Percentiles rank a stretch among this genome's conserved stretches.
Evolutionary conservation across 768 basidiomycete species (phyloP).

Genomic region (Galerina sulciceps): DNA sequence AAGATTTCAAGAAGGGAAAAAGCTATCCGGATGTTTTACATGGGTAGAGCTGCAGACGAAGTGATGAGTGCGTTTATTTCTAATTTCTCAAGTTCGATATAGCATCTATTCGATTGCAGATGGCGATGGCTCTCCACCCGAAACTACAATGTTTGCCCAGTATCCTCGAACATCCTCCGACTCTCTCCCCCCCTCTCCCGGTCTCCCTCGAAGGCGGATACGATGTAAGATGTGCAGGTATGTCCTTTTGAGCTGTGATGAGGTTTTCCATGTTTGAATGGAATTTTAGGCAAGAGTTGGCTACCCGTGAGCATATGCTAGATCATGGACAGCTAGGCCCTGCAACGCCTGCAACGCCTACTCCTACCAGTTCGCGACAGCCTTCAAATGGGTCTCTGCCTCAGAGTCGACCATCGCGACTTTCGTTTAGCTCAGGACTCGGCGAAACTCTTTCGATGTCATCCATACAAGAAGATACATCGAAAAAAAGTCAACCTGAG

Average conservation of each 20-base stretch:
- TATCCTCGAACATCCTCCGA: conserved; percentile 69
- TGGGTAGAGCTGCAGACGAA: conserved; percentile 74
- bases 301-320: conserved; percentile 91
- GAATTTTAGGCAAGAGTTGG: conserved; percentile 71
- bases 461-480: conserved; percentile 33
- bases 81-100: conserved; percentile 17
- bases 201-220: conserved; percentile 60
- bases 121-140: conserved; percentile 69
- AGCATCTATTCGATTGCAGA: conserved; percentile 45
- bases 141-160: conserved; percentile 77
- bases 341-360: conserved; percentile 56
- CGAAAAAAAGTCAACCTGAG: conserved; percentile 6
- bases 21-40: conserved; percentile 79
- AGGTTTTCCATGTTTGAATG: not conserved
- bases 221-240: conserved; percentile 93
- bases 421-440: conserved; percentile 22
- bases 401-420: conserved; percentile 25
- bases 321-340: conserved; percentile 84
- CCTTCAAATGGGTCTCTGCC: conserved; percentile 14
- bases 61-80: conserved; percentile 69
- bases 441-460: conserved; percentile 44
- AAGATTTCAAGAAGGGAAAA: conserved; percentile 71
- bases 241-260: conserved; percentile 11
- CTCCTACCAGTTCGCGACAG: conserved; percentile 50
- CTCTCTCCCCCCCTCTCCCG: conserved; percentile 64